phyloP scores from a whole-genome alignment of 768 basidiomycete species.

The Jaapia argillacea region DNA sequence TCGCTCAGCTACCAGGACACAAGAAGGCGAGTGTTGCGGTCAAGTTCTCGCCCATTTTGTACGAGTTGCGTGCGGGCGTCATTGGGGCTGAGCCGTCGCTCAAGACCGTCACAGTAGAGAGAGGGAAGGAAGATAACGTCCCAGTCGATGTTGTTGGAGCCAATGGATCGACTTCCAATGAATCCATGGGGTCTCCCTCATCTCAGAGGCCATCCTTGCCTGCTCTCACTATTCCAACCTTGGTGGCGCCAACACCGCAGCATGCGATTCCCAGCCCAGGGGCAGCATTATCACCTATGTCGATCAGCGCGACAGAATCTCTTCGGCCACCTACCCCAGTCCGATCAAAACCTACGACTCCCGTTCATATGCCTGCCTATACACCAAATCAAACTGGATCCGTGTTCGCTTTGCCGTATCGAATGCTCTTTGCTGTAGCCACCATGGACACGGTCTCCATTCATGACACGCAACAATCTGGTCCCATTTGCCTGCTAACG shows the following conservation, averaged over 20 bases:
- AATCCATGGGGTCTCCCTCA: slow-evolving; percentile 19
- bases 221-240: slow-evolving; percentile 8
- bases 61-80: slow-evolving; percentile 71
- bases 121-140: slow-evolving; percentile 49
- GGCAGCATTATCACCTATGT: slow-evolving; percentile 40
- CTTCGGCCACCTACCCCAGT: slow-evolving; percentile 53
- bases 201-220: slow-evolving; percentile 1
- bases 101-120: slow-evolving; percentile 57
- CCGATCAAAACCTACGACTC: slow-evolving; percentile 43
- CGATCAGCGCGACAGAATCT: slow-evolving; percentile 37
- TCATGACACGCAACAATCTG: slow-evolving; percentile 94
- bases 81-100: slow-evolving; percentile 19
- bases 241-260: slow-evolving; percentile 42
- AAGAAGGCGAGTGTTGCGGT: slow-evolving; percentile 94
- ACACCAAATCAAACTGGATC: slow-evolving; percentile 35
- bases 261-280: slow-evolving; percentile 19
- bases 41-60: slow-evolving; percentile 86
- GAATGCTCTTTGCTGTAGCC: slow-evolving; percentile 91
- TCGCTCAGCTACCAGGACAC: slow-evolving; percentile 93
- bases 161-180: slow-evolving; percentile 17
- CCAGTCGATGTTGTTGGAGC: slow-evolving; percentile 49
- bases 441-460: slow-evolving; percentile 94
- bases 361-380: slow-evolving; percentile 21
- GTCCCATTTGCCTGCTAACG: slow-evolving; percentile 83
- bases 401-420: slow-evolving; percentile 84